phyloP scores from a whole-genome alignment of 2,329 filamentous ascomycete species.

The Aspergillus niger region DNA sequence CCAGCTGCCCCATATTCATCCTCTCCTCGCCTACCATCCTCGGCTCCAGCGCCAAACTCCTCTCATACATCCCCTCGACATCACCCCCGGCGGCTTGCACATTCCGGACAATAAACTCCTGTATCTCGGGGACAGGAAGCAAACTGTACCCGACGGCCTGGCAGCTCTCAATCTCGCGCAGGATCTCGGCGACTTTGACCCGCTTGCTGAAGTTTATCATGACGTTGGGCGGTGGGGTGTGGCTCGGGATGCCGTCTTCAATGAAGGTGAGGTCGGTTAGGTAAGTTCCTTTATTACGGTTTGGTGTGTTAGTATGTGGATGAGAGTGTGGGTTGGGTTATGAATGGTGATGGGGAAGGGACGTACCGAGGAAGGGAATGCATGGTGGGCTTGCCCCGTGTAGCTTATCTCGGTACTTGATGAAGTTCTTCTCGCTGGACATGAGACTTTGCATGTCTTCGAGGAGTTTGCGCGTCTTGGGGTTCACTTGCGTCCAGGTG shows the following conservation, averaged over 20 bases:
- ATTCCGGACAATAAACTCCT: constrained; percentile 94
- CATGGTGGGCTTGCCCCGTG: constrained; percentile 96
- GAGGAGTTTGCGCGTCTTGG: constrained; percentile 74
- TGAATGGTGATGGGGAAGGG: constrained; percentile 40
- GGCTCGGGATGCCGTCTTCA: constrained; percentile 93
- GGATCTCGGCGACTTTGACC: constrained; percentile 95
- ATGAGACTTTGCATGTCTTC: constrained; percentile 93
- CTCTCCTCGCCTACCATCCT: constrained; percentile 97
- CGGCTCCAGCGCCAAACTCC: constrained; percentile 89
- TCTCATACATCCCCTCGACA: constrained; percentile 86
- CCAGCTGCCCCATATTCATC: constrained; percentile 54
- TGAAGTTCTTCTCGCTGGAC: constrained; percentile 97
- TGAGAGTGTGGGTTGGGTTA: not conserved
- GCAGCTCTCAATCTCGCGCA: constrained; percentile 97
- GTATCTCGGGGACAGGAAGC: constrained; percentile 84
- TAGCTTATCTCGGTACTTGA: constrained; percentile 89
- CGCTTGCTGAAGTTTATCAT: constrained; percentile 99
- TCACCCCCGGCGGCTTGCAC: constrained; percentile 94
- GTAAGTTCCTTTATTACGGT: constrained; percentile 72
- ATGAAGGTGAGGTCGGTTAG: constrained; percentile 97
- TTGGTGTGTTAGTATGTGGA: not conserved
- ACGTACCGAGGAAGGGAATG: constrained; percentile 92
- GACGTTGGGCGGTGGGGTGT: constrained; percentile 78
- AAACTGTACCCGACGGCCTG: constrained; percentile 96
- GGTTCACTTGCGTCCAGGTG: constrained; percentile 92